phyloP scores from a whole-genome alignment of 2,329 filamentous ascomycete species.

The Byssochlamys sp. region DNA sequence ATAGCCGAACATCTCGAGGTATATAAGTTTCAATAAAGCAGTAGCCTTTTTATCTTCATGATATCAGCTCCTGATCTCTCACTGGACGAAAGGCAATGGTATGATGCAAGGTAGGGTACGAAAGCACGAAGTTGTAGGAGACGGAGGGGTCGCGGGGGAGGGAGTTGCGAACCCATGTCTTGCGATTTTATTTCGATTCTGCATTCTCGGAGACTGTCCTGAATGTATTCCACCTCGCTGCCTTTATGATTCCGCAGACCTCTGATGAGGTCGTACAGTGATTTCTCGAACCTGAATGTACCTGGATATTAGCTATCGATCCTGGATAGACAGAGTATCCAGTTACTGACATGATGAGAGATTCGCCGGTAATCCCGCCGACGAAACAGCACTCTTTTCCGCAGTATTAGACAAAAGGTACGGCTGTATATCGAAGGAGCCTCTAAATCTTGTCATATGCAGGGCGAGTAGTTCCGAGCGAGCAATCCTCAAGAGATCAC shows the following conservation, averaged over 20 bases:
- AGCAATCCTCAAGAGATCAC: neutral
- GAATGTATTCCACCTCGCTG: slow-evolving; percentile 88
- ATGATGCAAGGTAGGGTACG: neutral
- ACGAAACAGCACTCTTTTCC: neutral
- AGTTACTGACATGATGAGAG: slow-evolving; percentile 1
- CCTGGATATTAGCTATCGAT: neutral
- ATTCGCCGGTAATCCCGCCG: neutral
- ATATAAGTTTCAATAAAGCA: slow-evolving; percentile 87
- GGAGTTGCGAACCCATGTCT: slow-evolving; percentile 64
- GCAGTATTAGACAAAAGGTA: neutral
- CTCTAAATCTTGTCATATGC: neutral
- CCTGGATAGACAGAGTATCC: neutral
- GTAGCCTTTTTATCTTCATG: slow-evolving; percentile 80
- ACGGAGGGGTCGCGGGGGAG: neutral
- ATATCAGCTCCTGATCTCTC: slow-evolving; percentile 4
- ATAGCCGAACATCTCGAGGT: slow-evolving; percentile 97
- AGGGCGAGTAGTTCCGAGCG: neutral
- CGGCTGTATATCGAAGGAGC: neutral
- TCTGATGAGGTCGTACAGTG: slow-evolving; percentile 94
- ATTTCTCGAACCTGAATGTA: slow-evolving; percentile 84
- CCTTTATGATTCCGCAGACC: slow-evolving; percentile 93
- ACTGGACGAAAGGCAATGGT: neutral
- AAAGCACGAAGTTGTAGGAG: neutral
- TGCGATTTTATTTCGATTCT: slow-evolving; percentile 81
- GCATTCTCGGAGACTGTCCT: slow-evolving; percentile 89